Base-by-base conservation (phyloP, 306 rosid genomes). In the Castanea sativa region DNA sequence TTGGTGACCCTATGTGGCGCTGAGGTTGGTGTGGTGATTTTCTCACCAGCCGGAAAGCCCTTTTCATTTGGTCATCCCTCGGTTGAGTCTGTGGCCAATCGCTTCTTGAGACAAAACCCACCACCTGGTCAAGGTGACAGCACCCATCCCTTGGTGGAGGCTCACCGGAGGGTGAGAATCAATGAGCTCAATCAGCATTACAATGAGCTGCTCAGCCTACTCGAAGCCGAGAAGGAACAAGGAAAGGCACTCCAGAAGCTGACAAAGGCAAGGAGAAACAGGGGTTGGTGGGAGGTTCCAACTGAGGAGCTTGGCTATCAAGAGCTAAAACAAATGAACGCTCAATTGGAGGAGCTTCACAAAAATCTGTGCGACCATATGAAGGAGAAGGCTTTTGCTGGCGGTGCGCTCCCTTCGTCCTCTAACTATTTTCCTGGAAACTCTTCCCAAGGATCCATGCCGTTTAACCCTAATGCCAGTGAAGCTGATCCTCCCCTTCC, bases 41-140 rank as follows among this genome's bases (percentile, higher is more conserved):
- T 81, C n/a, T 84, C 90, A 1, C 90, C 88, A 0, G 52, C 86
- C 3, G 88, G 90, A 0, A 84, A 84, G 27, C 85, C 90, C 1
- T 87, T 75, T 43, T 76, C 87, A 0, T 87, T 71, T n/a, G 82
- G 74, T 0, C 74, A 76, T 16, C 87, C 90, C 2, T 81, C 82
- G 1, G 27, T 84, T 1, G 84, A 87, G 4, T 4, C 68, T 1
- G 69, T 84, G 5, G 35, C 81, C 23, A 75, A 81, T 23, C 69
- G 73, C 2, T 73, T 58, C 45, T 4, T 55, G 2, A 64, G 68
- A 30, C 23, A 21, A 38, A 55, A 13, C 38, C 58, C 78, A 5
- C 67, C 23, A 3, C 27, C 30, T 6, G 43, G 56, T 5, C 32
- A 45, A 14, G 56, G 7, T 12, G 51, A 74, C 19, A 7, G 32